Percentiles rank a stretch among this genome's conserved stretches.
phyloP scores from a whole-genome alignment of 257 asterid genomes.

The Cruciata laevipes region DNA sequence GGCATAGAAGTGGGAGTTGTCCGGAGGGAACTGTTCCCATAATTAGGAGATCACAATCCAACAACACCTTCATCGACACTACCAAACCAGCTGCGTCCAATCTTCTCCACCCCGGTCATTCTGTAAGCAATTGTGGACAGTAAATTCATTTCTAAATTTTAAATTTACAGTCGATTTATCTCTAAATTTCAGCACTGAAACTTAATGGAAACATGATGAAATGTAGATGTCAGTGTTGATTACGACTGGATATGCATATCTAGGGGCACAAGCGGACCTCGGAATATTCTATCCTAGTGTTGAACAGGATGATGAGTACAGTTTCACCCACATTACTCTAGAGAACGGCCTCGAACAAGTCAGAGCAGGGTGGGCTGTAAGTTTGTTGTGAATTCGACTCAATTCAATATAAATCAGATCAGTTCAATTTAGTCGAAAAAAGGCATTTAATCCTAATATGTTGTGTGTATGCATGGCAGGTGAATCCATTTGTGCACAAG shows the following conservation, averaged over 20 bases:
- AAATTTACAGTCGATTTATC: no score
- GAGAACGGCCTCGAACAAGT: background rate
- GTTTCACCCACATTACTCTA: background rate
- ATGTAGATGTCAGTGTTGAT: background rate
- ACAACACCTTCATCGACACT: background rate
- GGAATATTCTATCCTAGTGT: background rate
- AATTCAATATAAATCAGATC: no score
- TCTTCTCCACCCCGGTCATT: background rate
- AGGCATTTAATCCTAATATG: no score
- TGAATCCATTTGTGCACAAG: background rate
- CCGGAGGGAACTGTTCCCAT: conserved; percentile 2
- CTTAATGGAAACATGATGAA: no score
- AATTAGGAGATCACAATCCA: background rate
- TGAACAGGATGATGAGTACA: background rate
- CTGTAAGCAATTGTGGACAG: no score
- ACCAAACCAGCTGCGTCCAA: background rate
- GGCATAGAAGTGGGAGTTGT: background rate
- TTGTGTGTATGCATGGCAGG: background rate
- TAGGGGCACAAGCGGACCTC: background rate
- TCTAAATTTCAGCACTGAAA: no score
- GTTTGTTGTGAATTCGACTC: no score
- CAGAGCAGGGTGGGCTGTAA: background rate
- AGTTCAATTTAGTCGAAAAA: no score
- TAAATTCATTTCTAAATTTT: no score
- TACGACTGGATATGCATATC: background rate